Base-by-base conservation (phyloP, 2,329 filamentous ascomycete genomes). In the Diaporthe capsici region DNA sequence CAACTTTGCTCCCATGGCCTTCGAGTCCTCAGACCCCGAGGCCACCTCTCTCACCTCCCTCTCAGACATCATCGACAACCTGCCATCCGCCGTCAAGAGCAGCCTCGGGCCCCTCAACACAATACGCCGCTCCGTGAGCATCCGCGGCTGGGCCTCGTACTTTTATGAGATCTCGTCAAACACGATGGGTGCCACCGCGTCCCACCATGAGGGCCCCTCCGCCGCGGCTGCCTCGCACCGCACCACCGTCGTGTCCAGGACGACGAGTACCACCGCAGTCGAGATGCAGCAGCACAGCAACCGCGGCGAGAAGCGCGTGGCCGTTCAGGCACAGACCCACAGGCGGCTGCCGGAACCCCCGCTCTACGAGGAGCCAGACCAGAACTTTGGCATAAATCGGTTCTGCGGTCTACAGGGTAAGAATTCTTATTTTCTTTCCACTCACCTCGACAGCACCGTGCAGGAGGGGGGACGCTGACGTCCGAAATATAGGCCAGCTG, bases 331-430 rank as follows among this genome's bases (percentile, higher is more conserved):
- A 28, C 63, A 34, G 7, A 28, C 17, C 2, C 44, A 65, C 25
- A 37, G 60, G 72, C 34, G 61, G 44, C 63, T 42, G 34, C 42
- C 49, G 17, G 49, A 61, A 28, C 57, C 44, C 49, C 39, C 39
- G 31, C 22, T 57, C 10, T 58, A 71, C n/a, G 37, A 53, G 31
- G 61, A 49, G 31, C 65, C 67, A 4, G 51, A 68, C 47, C 53
- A 63, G 60, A 37, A 72, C 22, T 65, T 42, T 44, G 76, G 78
- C 12, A 65, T 79, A 12, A 76, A 79, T 37, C 75, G 77, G 76
- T 76, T 77, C 39, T 76, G 76, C 44, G 78, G 78, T 7, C 73
- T 71, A 12, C 78, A 78, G 63, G 78, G 78, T 79, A 63, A 73
- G 63, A 22, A 28, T 15, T 15, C 5, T 31, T 1, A 2, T 20